Conservation (phyloP, 176 grass and related monocot species). For the Pharus latifolius region DNA sequence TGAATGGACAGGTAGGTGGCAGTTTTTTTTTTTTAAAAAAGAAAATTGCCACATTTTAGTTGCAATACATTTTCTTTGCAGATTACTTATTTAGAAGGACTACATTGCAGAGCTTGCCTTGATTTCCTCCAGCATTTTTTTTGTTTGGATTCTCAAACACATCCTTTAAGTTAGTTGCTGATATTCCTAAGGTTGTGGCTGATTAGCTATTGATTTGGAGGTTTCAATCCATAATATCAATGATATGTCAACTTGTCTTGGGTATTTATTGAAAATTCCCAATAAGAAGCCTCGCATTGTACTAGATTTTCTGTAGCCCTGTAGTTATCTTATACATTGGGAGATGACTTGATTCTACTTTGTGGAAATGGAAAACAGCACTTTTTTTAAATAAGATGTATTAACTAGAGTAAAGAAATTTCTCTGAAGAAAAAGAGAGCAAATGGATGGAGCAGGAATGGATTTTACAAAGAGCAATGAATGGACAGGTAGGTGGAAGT, state of each 20-base stretch:
- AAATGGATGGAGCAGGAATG: no score
- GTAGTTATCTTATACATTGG: neutral
- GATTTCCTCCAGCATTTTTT: no score
- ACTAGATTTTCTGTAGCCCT: neutral
- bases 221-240: neutral
- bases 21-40: constrained; percentile 12
- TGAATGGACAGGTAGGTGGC: constrained; percentile 89
- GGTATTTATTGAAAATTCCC: neutral
- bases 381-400: no score
- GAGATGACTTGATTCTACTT: neutral
- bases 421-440: no score
- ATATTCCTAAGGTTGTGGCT: neutral
- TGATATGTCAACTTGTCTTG: constrained; percentile 1
- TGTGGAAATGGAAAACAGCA: no score
- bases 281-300: neutral
- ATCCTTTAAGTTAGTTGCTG: constrained; percentile 5
- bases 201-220: neutral
- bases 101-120: no score
- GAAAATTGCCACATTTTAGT: constrained; percentile 1
- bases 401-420: no score
- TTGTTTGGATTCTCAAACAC: no score
- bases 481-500: constrained; percentile 81
- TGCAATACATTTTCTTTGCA: constrained; percentile 3
- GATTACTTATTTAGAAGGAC: neutral
- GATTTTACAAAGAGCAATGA: constrained; percentile 97